Evolutionary conservation across 495 filamentous ascomycete species (phyloP).

Genomic region (Pseudoneurospora amorphoporcata): DNA sequence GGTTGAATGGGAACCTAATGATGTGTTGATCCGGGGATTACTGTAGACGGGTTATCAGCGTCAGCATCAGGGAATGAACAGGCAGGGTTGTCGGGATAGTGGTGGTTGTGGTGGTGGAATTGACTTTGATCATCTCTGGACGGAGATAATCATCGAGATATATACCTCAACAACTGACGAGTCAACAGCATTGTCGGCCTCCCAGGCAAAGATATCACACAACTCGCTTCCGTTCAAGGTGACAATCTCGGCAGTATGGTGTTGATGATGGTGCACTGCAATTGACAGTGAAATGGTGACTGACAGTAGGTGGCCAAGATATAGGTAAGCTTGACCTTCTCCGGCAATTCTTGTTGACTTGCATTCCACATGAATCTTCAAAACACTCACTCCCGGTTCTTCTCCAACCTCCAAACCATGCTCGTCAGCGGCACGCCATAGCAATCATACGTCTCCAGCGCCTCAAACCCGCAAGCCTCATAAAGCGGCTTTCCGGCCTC

Average conservation of each 20-base stretch:
- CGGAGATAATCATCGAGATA: background rate
- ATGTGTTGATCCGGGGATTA: background rate
- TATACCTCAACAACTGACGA: background rate
- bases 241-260: too few relatives aligned
- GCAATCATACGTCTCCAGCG: background rate
- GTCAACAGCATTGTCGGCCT: background rate
- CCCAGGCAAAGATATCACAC: background rate
- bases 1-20: too few relatives aligned
- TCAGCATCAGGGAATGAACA: background rate
- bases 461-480: constrained; percentile 8
- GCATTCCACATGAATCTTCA: background rate
- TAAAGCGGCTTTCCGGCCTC: constrained; percentile 13
- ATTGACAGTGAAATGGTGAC: too few relatives aligned
- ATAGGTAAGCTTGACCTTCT: background rate
- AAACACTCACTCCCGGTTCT: background rate
- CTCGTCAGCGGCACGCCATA: background rate
- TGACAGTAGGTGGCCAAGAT: too few relatives aligned
- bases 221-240: too few relatives aligned
- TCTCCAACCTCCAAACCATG: background rate
- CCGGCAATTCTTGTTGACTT: background rate
- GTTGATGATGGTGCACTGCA: too few relatives aligned
- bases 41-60: background rate
- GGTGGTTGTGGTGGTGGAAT: background rate
- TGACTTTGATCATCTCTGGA: background rate
- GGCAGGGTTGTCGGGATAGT: too few relatives aligned